Evolutionary conservation across 1,284 basidiomycete species (phyloP), one percentile per base, ranked within the genome.

Genomic region (Rhizoctonia solani): DNA sequence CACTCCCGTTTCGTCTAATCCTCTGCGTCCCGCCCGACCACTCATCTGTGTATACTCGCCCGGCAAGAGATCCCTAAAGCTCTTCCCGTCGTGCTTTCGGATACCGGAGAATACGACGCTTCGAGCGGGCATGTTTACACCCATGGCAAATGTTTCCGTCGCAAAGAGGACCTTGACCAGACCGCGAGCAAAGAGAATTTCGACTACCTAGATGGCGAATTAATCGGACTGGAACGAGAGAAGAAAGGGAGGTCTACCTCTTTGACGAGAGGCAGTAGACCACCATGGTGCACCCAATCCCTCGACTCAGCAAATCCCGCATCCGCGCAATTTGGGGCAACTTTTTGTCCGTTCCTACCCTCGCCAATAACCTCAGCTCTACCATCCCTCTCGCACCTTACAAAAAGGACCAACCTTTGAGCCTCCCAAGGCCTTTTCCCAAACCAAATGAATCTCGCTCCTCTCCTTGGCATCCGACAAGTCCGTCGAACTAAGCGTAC

Each of bases 101-200:
- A 92, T 97, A 44, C 87, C 88, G 0, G 96, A 95, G 77, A 99
- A 99, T 0, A 98, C 97, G 1, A 99, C 97, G 71, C 89, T 93
- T 81, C 90, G 92, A 1, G 97, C 95, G 14, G 97, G 97, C 97
- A 99, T 99, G 78, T 99, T 99, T 69, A 99, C 97, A 52, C 95
- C 95, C 97, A 99, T 99, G 0, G 97, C 97, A 76, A 99, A 99
- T 0, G 97, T 99, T 78, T 99, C 97, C 0, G 97, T 99, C 0
- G 97, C 97, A 75, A 99, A 99, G 9, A 99, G 80, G 16, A 98
- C 89, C 78, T 99, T 99, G 69, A 99, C 96, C 41, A 99, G 81
- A 23, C 97, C 97, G 37, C 95, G 87, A 8, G 95, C 92, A 75
- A 99, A 99, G 16, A 99, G 82, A 46, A 99, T 90, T 76, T 99